Base-by-base conservation (phyloP, 805 yeast species). In the Metschnikowia noctiluminum region DNA sequence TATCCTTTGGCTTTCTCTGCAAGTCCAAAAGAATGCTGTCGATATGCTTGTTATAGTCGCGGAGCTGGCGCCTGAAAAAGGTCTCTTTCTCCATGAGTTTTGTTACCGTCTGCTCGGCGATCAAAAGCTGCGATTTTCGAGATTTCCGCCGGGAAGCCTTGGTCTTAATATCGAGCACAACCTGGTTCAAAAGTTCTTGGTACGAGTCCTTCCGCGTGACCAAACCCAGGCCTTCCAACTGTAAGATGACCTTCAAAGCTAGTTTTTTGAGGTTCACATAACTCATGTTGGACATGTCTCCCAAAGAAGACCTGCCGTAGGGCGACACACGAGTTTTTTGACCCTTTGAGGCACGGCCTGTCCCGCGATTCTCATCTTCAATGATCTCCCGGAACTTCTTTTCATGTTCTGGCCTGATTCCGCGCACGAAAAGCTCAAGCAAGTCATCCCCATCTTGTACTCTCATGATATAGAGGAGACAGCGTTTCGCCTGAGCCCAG, bases 191-290 rank as follows among this genome's bases (percentile, higher is more conserved):
- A 12, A 94, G 62, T 21, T 79, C 82, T 62, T 94, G 98, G 64
- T 83, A 89, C 15, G 85, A 81, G 61, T 89, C 81, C 31, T 76
- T 70, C 50, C 96, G 76, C 2, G 85, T 73, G 8, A 91, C 75
- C 36, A 74, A 66, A 1, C 89, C 90, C 61, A 79, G 66, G 1
- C 75, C 63, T 60, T 92, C 97, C 43, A 94, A 69, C 57, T 89
- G 89, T 45, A 90, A 70, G 2, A 92, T 77, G 49, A 84, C 78
- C 56, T 86, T 90, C 34, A 94, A 68, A 0, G 96, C 85, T 56
- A 80, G 68, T 51, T 81, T 84, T 65, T 92, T 94, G 59, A 94
- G 72, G 40, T 86, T 89, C 39, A 87, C 85, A 65, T 85, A 94
- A 1, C 81, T 71, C 15, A 74, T 55, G 8, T 68, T 55, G 35